Evolutionary conservation across 306 rosid species (phyloP).

Genomic region (Mucuna pruriens): DNA sequence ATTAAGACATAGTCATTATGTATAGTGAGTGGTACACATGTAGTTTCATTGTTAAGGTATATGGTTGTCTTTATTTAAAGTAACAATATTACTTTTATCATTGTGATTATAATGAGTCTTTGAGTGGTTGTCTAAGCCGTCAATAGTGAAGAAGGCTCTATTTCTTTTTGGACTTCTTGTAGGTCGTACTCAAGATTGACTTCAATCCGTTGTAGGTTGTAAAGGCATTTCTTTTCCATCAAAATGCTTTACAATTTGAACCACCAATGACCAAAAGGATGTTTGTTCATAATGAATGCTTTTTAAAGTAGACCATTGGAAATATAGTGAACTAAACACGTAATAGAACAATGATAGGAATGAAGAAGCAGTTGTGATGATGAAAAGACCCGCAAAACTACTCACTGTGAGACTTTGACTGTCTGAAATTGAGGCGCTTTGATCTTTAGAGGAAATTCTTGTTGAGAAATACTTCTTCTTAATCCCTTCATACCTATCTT

Average conservation of each 20-base stretch:
- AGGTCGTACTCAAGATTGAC: neutral
- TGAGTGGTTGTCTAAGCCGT: neutral
- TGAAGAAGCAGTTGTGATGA: slow-evolving; percentile 28
- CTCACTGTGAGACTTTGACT: slow-evolving; percentile 38
- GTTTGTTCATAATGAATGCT: neutral
- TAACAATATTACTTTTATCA: no score
- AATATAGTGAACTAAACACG: neutral
- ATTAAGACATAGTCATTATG: no score
- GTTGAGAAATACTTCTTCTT: slow-evolving; percentile 22
- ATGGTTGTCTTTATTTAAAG: no score
- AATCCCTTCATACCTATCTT: slow-evolving; percentile 9
- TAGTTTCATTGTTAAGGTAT: no score
- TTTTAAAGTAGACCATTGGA: slow-evolving; percentile 12
- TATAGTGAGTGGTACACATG: no score
- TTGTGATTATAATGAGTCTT: neutral
- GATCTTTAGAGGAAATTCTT: neutral
- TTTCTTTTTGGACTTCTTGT: neutral
- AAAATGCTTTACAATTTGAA: slow-evolving; percentile 23
- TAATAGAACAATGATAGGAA: neutral
- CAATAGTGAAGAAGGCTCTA: neutral
- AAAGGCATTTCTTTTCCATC: neutral
- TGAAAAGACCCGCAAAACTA: slow-evolving; percentile 51
- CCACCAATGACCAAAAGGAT: neutral
- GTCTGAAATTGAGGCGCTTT: slow-evolving; percentile 4
- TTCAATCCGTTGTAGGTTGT: neutral